A percentile compares a stretch with the other conserved stretches of the same genome.
These are phyloP conservation scores for Erodium trifolium DNA, from an alignment of 441 rosid species.

Conservation along the genomic window DNA sequence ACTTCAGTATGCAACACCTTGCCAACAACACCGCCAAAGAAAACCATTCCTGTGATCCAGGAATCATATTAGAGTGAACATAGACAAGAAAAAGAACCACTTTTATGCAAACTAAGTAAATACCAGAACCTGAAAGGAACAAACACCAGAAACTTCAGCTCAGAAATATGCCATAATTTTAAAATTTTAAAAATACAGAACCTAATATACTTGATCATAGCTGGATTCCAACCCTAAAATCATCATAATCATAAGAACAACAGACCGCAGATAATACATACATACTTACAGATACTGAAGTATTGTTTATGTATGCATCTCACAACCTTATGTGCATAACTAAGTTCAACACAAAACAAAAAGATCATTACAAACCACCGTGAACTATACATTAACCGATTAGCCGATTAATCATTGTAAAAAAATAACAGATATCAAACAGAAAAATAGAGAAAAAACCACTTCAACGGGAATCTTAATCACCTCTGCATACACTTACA, in stretches of 20 bases:
- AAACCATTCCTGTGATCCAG: slow-evolving; percentile 7
- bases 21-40: not conserved
- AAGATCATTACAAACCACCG: not conserved
- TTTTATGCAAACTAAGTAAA: too few relatives aligned
- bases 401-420: not conserved
- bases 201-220: not conserved
- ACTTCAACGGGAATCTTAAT: not conserved
- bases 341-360: not conserved
- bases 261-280: too few relatives aligned
- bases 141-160: slow-evolving; percentile 5
- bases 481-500: not conserved
- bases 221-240: not conserved
- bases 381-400: not conserved
- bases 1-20: not conserved
- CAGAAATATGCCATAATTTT: not conserved
- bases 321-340: not conserved
- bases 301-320: not conserved
- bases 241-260: not conserved
- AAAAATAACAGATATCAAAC: not conserved
- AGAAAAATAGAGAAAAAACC: not conserved
- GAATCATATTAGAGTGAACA: not conserved
- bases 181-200: not conserved
- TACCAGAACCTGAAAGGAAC: not conserved
- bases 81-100: too few relatives aligned
- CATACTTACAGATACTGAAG: not conserved